A percentile compares a stretch with the other conserved stretches of the same genome.
phyloP scores from a whole-genome alignment of 768 basidiomycete species.

The Kwoniella heveanensis region DNA sequence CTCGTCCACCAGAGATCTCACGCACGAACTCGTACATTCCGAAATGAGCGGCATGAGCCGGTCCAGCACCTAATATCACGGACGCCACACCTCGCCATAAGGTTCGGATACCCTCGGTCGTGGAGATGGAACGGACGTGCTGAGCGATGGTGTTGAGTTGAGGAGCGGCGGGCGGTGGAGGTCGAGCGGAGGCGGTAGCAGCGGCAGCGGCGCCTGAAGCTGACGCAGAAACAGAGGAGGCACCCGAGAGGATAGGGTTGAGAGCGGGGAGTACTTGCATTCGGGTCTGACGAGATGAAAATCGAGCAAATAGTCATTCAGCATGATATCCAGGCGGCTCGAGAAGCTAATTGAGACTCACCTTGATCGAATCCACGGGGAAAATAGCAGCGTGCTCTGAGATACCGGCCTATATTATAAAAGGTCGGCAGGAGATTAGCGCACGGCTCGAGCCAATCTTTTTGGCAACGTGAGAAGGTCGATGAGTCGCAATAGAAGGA shows the following conservation, averaged over 20 bases:
- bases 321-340: too few relatives aligned
- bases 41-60: slow-evolving; percentile 97
- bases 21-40: slow-evolving; percentile 93
- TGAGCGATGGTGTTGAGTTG: slow-evolving; percentile 48
- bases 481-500: too few relatives aligned
- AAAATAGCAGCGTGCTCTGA: slow-evolving; percentile 99
- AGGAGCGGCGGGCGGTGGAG: slow-evolving; percentile 19
- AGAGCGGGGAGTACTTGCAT: slow-evolving; percentile 77
- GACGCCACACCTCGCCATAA: slow-evolving; percentile 96
- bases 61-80: slow-evolving; percentile 93
- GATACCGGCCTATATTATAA: slow-evolving; percentile 79
- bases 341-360: slow-evolving; percentile 56
- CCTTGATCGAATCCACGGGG: slow-evolving; percentile 98
- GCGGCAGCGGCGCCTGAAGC: slow-evolving; percentile 6
- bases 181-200: slow-evolving; percentile 18
- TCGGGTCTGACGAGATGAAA: slow-evolving; percentile 68
- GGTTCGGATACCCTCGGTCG: slow-evolving; percentile 86
- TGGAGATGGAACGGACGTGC: slow-evolving; percentile 65
- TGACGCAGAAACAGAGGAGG: slow-evolving; percentile 9
- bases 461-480: too few relatives aligned
- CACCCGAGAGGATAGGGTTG: slow-evolving; percentile 34
- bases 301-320: too few relatives aligned
- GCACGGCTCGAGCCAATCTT: too few relatives aligned
- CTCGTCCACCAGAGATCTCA: slow-evolving; percentile 74
- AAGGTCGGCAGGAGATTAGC: neutral